A percentile compares a stretch with the other conserved stretches of the same genome.
phyloP scores from a whole-genome alignment of 345 rosid species.

The Isatis tinctoria region DNA sequence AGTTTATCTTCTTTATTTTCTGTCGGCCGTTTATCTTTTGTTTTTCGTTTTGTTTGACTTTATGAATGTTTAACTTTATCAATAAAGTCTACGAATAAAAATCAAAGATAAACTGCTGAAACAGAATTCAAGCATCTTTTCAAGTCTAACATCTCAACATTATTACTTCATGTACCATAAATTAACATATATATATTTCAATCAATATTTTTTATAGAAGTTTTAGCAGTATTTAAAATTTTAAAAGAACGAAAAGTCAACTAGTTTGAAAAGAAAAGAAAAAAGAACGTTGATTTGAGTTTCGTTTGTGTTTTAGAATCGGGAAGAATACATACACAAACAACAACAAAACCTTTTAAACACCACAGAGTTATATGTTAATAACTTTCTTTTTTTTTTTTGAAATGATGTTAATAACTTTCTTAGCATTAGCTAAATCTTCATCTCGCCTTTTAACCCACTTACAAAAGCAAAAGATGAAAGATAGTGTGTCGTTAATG shows the following conservation, averaged over 20 bases:
- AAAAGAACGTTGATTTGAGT: background rate
- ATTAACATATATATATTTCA: background rate
- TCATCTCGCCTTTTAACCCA: background rate
- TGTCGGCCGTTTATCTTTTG: constrained; percentile 8
- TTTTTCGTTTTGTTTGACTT: background rate
- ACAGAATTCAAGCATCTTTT: background rate
- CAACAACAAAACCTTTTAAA: background rate
- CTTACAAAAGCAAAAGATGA: background rate
- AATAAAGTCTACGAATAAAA: background rate
- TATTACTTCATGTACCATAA: background rate
- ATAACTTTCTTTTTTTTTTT: too few relatives aligned
- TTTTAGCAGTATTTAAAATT: background rate
- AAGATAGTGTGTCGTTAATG: background rate
- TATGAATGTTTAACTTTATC: background rate
- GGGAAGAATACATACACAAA: too few relatives aligned
- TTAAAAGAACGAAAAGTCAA: background rate
- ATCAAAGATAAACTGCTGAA: background rate
- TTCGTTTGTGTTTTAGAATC: background rate
- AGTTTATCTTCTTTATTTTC: background rate
- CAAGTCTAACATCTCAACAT: background rate
- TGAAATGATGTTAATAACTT: background rate
- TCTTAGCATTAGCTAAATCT: background rate
- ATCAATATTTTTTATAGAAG: background rate
- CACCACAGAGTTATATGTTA: background rate
- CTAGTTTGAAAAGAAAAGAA: background rate